Conservation (phyloP, 441 rosid species). For the Eruca vesicaria region DNA sequence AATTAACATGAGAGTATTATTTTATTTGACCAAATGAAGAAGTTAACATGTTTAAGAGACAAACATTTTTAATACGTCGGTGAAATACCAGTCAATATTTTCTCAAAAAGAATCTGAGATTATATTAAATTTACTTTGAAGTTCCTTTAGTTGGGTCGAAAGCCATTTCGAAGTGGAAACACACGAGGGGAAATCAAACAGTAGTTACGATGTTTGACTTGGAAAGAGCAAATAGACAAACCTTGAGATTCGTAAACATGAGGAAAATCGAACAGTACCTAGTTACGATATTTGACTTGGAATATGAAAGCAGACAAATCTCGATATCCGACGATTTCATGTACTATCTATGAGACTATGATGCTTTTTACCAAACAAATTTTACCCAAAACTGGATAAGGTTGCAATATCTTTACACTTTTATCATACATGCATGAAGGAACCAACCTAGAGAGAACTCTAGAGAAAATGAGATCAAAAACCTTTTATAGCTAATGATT, state of each 20-base stretch:
- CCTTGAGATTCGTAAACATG: conserved; percentile 3
- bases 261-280: conserved; percentile 17
- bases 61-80: no score
- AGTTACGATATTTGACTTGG: conserved; percentile 25
- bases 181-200: conserved; percentile 12
- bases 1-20: no score
- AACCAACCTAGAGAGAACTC: background rate
- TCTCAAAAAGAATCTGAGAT: no score
- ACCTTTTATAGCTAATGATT: background rate
- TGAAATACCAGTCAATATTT: no score
- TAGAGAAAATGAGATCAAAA: background rate
- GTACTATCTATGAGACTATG: background rate
- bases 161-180: conserved; percentile 12
- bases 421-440: background rate
- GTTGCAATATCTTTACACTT: background rate
- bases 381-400: background rate
- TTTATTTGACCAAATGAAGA: no score
- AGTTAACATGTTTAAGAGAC: no score
- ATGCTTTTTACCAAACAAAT: background rate
- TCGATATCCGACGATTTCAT: conserved; percentile 16
- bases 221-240: conserved; percentile 30
- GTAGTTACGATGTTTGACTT: conserved; percentile 34
- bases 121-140: no score
- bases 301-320: conserved; percentile 17
- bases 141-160: background rate